Base-by-base conservation (phyloP, 2,329 filamentous ascomycete species). In the Acarospora socialis region DNA sequence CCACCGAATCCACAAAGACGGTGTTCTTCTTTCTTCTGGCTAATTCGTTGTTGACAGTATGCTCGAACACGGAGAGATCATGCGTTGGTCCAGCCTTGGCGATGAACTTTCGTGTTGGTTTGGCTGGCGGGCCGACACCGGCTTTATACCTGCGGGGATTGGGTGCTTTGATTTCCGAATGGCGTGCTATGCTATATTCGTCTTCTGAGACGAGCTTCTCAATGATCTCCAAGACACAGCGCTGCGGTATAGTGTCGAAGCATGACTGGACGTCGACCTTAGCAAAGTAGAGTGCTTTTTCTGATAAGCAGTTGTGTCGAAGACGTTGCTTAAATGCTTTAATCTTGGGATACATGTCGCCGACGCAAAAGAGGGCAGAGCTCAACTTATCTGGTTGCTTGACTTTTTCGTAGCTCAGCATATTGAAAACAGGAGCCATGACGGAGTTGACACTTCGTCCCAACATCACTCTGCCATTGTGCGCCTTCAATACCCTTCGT, bases 181-280 rank as follows among this genome's bases (percentile, higher is more conserved):
- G 77, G 42, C 76, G 84, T 5, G 67, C 66, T 28, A 92, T 66
- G 5, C 67, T 65, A 49, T 98, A 98, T 14, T 61, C 57, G 3
- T 65, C 54, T 35, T 78, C 40, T 54, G 70, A 41, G 68, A 72
- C 32, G 49, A 74, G 36, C 41, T 53, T 50, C 24, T 64, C 58
- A 40, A 92, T 68, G 16, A 95, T 60, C 15, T 63, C 51, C 20
- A 94, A 49, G 12, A 95, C 61, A 1, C 73, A 70, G 16, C 68
- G 56, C 51, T 95, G 90, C 0, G 90, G 90, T 26, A 98, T 94
- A 0, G 81, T 93, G 53, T 98, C 90, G 51, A 94, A 98, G 45
- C 87, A 92, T 2, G 82, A 74, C 50, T 81, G 72, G 13, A 98
- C 86, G 48, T 98, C 90, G 8, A 92, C 64, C 51, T 98, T 98